Conservation (phyloP, 75 land plant species). For the Larix kaempferi region DNA sequence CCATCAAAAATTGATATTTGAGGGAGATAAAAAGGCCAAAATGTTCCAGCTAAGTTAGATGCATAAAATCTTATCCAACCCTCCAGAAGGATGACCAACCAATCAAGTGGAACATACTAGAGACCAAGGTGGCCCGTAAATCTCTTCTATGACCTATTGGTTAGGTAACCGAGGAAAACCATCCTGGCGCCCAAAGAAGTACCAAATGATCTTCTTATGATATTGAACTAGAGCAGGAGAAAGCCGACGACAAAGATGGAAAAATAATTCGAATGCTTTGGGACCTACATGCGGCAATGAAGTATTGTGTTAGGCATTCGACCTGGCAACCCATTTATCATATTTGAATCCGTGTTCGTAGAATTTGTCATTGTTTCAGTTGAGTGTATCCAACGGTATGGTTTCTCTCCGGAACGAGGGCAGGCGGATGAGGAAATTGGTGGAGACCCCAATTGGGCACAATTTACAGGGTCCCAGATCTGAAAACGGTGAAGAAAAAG, state of each 20-base stretch:
- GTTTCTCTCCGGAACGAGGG: constrained; percentile 3
- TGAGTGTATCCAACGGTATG: not conserved
- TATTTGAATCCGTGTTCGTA: not conserved
- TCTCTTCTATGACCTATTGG: not conserved
- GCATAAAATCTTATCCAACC: too few relatives aligned
- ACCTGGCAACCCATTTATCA: not conserved
- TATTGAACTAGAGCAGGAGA: too few relatives aligned
- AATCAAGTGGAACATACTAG: not conserved
- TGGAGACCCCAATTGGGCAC: not conserved
- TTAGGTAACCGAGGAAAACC: not conserved
- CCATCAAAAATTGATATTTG: too few relatives aligned
- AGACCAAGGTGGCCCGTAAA: too few relatives aligned
- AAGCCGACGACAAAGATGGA: too few relatives aligned
- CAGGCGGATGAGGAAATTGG: not conserved
- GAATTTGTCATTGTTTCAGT: too few relatives aligned
- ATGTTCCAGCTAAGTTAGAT: too few relatives aligned
- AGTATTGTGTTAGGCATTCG: not conserved
- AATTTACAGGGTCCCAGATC: not conserved
- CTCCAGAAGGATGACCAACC: not conserved
- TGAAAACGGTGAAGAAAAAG: not conserved
- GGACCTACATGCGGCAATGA: not conserved
- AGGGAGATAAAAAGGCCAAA: too few relatives aligned
- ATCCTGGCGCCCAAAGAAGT: too few relatives aligned
- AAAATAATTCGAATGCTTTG: too few relatives aligned
- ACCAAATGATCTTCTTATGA: not conserved